Conservation (phyloP, 192 early-diverging fungal species). For the Physocladia obscura region DNA sequence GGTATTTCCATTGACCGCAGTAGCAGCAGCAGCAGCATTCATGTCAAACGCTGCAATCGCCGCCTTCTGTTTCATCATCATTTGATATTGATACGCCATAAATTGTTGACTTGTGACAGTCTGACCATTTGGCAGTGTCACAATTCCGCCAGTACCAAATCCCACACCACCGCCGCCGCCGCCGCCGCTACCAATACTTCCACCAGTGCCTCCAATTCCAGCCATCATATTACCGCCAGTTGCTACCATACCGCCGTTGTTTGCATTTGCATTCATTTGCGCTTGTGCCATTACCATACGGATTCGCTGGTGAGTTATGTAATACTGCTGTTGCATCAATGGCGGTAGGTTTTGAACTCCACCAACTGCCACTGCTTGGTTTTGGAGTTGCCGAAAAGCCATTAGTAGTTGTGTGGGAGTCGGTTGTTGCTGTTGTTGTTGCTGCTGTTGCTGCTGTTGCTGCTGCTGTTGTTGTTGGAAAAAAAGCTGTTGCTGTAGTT, state of each 20-base stretch:
- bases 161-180: neutral
- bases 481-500: too few species aligned
- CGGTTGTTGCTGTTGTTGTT: neutral
- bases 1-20: neutral
- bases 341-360: neutral
- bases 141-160: neutral
- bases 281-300: neutral
- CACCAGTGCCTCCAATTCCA: neutral
- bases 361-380: neutral
- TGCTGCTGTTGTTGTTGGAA: neutral
- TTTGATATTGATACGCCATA: neutral
- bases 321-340: slow-evolving; percentile 20
- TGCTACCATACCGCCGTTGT: neutral
- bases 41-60: neutral
- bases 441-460: neutral
- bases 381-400: neutral
- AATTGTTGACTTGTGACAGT: neutral
- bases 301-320: neutral
- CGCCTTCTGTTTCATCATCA: neutral
- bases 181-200: neutral
- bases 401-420: neutral
- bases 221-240: neutral
- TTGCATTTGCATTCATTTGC: neutral
- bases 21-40: too few species aligned
- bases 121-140: slow-evolving; percentile 1